Conservation (phyloP, 768 basidiomycete species). For the Pholiota conissans region DNA sequence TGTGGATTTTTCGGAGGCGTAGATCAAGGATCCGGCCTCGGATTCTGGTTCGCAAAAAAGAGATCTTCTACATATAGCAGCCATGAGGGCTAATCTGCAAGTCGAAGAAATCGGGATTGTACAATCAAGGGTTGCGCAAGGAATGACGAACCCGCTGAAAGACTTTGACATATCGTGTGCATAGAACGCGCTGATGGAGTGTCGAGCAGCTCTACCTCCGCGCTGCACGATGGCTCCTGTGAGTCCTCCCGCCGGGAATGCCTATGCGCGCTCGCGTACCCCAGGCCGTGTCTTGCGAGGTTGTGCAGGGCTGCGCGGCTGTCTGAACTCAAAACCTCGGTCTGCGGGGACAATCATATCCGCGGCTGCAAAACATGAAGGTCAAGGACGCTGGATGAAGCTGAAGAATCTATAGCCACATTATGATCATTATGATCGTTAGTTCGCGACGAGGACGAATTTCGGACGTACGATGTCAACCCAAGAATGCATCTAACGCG, state of each 20-base stretch:
- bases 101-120: neutral
- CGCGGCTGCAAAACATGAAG: too few species aligned
- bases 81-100: neutral
- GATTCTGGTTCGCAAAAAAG: neutral
- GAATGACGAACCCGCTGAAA: neutral
- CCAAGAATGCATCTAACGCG: neutral
- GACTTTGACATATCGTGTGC: conserved; percentile 2
- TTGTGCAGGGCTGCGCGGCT: neutral
- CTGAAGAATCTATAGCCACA: neutral
- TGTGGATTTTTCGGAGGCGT: neutral
- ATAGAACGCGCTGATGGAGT: neutral
- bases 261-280: neutral
- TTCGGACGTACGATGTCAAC: conserved; percentile 7
- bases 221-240: neutral
- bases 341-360: too few species aligned
- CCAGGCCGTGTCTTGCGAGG: neutral
- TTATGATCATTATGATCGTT: neutral
- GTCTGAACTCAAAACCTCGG: neutral
- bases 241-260: conserved; percentile 4
- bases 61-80: neutral
- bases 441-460: neutral
- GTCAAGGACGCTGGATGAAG: too few species aligned
- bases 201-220: conserved; percentile 4
- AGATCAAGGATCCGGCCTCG: neutral
- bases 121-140: neutral